Percentiles rank a stretch among this genome's conserved stretches.
Evolutionary conservation across 306 rosid genomes (phyloP).

Genomic region (Abrus precatorius): DNA sequence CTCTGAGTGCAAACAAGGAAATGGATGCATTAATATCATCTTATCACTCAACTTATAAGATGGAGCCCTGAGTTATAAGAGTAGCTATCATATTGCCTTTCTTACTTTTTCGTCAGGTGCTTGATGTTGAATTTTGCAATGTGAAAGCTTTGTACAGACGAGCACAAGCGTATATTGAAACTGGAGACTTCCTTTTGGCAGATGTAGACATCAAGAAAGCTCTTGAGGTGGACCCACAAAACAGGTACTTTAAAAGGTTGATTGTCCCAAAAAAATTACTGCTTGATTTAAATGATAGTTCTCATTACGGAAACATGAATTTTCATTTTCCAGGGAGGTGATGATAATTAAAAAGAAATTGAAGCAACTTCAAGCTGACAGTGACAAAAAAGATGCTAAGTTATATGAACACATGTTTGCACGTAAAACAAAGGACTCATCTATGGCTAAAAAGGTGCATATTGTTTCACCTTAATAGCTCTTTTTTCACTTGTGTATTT

Average conservation of each 20-base stretch:
- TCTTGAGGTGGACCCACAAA: conserved; percentile 72
- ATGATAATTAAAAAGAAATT: conserved; percentile 63
- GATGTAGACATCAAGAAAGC: conserved; percentile 75
- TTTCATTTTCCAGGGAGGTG: conserved; percentile 63
- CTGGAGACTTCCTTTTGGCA: conserved; percentile 63
- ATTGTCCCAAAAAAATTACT: conserved; percentile 14
- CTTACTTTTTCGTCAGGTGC: conserved; percentile 58
- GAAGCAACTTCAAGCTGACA: conserved; percentile 71
- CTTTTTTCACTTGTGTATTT: conserved; percentile 10
- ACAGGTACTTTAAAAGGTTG: conserved; percentile 56
- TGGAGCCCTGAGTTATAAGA: background rate
- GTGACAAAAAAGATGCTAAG: conserved; percentile 70
- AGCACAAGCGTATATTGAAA: conserved; percentile 70
- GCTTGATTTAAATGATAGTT: conserved; percentile 1
- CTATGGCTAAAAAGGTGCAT: conserved; percentile 58
- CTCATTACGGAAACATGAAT: conserved; percentile 15
- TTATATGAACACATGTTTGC: conserved; percentile 68
- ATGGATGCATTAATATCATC: background rate
- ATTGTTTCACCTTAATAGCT: conserved; percentile 13
- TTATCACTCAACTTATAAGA: background rate
- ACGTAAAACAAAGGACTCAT: conserved; percentile 39
- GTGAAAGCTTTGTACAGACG: conserved; percentile 78
- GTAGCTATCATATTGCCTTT: conserved; percentile 24
- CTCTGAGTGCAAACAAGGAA: conserved; percentile 1
- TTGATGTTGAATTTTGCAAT: conserved; percentile 66